Evolutionary conservation across 805 yeast genomes (phyloP).

Genomic region (Suhomyces emberorum): DNA sequence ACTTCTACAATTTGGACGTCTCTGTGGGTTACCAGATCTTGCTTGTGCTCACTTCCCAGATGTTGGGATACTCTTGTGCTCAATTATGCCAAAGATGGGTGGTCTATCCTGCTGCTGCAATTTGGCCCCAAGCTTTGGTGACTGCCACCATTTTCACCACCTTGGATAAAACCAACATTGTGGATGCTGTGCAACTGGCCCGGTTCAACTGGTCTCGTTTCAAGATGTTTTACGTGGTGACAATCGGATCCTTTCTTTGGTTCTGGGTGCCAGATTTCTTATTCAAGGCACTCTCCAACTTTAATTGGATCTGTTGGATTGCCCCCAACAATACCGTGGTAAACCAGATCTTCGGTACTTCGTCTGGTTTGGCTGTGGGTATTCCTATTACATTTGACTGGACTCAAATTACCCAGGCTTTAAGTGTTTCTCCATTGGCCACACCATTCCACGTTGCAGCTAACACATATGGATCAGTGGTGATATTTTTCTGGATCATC

Average conservation of each 20-base stretch:
- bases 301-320: slow-evolving; percentile 33
- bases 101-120: slow-evolving; percentile 48
- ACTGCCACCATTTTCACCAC: slow-evolving; percentile 19
- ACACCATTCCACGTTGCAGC: slow-evolving; percentile 17
- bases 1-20: slow-evolving; percentile 11
- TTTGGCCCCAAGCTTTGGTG: slow-evolving; percentile 46
- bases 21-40: slow-evolving; percentile 26
- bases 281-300: slow-evolving; percentile 22
- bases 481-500: slow-evolving; percentile 14
- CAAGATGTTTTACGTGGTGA: slow-evolving; percentile 16
- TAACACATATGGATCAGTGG: slow-evolving; percentile 16
- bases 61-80: slow-evolving; percentile 29
- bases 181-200: slow-evolving; percentile 8
- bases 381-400: slow-evolving; percentile 30
- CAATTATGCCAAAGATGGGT: slow-evolving; percentile 29
- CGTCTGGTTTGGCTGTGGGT: slow-evolving; percentile 26
- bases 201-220: slow-evolving; percentile 17
- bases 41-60: slow-evolving; percentile 21
- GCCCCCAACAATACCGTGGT: slow-evolving; percentile 22
- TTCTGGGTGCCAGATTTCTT: slow-evolving; percentile 30
- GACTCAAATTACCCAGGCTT: slow-evolving; percentile 21
- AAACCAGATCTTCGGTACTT: slow-evolving; percentile 24
- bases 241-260: slow-evolving; percentile 19
- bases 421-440: slow-evolving; percentile 17
- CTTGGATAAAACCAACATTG: slow-evolving; percentile 10